Evolutionary conservation across 1,284 basidiomycete species (phyloP).

Genomic region (Filobasidium uniguttulatum): DNA sequence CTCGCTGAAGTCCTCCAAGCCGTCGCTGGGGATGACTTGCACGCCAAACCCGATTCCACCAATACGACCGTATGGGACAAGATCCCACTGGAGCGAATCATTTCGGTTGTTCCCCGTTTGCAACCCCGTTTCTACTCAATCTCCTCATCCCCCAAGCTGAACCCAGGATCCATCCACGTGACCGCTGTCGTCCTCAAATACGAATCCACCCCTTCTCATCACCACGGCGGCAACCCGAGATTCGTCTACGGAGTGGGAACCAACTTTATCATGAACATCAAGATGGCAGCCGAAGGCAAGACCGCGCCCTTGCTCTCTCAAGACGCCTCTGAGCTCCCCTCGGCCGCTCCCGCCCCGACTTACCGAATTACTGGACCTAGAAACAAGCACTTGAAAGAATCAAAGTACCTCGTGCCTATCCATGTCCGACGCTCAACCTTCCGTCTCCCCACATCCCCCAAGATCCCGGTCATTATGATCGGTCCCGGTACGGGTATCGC

Average conservation of each 20-base stretch:
- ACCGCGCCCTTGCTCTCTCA: conserved; percentile 36
- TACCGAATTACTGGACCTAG: conserved; percentile 86
- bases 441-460: conserved; percentile 89
- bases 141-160: conserved; percentile 85
- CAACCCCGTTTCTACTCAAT: conserved; percentile 98
- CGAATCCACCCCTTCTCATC: conserved; percentile 47
- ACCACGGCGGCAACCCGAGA: conserved; percentile 39
- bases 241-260: conserved; percentile 75
- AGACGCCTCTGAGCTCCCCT: conserved; percentile 2
- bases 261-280: conserved; percentile 85
- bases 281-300: conserved; percentile 56
- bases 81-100: conserved; percentile 94
- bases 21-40: conserved; percentile 59
- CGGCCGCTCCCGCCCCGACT: conserved; percentile 39
- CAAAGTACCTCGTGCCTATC: conserved; percentile 70
- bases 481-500: conserved; percentile 97
- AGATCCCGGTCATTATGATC: conserved; percentile 97
- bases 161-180: conserved; percentile 78
- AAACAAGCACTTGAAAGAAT: conserved; percentile 53
- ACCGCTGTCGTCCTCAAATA: conserved; percentile 91
- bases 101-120: conserved; percentile 80
- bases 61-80: conserved; percentile 64
- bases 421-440: conserved; percentile 94
- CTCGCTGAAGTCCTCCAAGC: conserved; percentile 82
- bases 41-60: conserved; percentile 44